Evolutionary conservation across 1,284 basidiomycete genomes (phyloP).

Genomic region (Xerocomus amazonicus): DNA sequence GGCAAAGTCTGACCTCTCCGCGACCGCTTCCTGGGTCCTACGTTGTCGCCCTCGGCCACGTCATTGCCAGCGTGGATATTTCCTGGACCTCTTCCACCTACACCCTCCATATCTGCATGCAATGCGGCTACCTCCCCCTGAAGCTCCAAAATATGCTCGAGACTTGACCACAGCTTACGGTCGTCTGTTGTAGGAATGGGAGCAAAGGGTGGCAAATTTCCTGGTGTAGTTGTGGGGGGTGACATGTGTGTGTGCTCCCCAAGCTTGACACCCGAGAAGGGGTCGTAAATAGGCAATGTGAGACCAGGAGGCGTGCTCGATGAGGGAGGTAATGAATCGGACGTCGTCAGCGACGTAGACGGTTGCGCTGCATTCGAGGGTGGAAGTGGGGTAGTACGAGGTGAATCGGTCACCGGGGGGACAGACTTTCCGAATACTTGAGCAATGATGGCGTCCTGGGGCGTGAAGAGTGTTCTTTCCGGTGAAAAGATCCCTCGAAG

Average conservation of each 20-base stretch:
- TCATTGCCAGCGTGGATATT: not conserved
- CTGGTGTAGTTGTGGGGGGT: slow-evolving; percentile 5
- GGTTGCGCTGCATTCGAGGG: slow-evolving; percentile 10
- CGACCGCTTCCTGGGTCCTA: slow-evolving; percentile 11
- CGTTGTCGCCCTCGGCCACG: slow-evolving; percentile 4
- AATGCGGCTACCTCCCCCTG: slow-evolving; percentile 67
- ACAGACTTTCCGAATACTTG: slow-evolving; percentile 41
- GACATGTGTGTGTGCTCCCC: slow-evolving; percentile 19
- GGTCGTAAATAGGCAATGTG: slow-evolving; percentile 24
- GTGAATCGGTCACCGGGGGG: slow-evolving; percentile 1
- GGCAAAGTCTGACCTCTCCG: slow-evolving; percentile 25
- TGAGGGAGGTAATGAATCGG: slow-evolving; percentile 13
- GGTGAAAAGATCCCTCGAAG: not conserved
- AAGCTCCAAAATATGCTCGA: slow-evolving; percentile 60
- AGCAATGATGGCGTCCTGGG: slow-evolving; percentile 60
- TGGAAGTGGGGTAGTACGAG: not conserved
- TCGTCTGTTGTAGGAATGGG: slow-evolving; percentile 21
- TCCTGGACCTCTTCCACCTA: slow-evolving; percentile 38
- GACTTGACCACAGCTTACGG: slow-evolving; percentile 59
- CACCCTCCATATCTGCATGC: slow-evolving; percentile 70
- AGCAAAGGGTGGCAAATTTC: slow-evolving; percentile 1
- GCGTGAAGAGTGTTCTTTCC: slow-evolving; percentile 39
- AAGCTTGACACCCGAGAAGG: slow-evolving; percentile 25
- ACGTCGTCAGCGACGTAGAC: slow-evolving; percentile 9
- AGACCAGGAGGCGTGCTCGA: slow-evolving; percentile 6